Conservation (phyloP, 2,329 filamentous ascomycete genomes). For the Nemania bipapillata region DNA sequence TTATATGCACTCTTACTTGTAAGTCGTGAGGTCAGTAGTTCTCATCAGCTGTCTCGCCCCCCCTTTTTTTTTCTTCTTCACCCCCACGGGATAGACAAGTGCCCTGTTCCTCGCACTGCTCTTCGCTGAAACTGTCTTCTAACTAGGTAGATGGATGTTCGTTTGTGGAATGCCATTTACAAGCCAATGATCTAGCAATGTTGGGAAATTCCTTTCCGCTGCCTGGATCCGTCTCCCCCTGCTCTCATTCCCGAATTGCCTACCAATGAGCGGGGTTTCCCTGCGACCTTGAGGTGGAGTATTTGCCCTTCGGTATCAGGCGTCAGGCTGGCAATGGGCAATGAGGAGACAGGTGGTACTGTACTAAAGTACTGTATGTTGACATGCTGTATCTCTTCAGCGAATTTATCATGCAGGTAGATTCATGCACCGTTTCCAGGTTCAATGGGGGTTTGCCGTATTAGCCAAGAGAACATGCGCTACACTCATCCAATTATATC, state of each 20-base stretch:
- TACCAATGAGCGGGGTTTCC: conserved; percentile 15
- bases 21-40: too few relatives aligned
- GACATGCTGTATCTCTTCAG: not conserved
- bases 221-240: conserved; percentile 24
- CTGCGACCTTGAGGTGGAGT: conserved; percentile 3
- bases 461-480: conserved; percentile 21
- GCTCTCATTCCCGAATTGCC: conserved; percentile 2
- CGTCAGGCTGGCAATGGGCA: conserved; percentile 15
- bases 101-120: not conserved
- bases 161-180: not conserved
- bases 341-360: not conserved
- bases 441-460: conserved; percentile 19
- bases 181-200: not conserved
- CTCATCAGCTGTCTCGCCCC: too few relatives aligned
- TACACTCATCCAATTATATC: conserved; percentile 11
- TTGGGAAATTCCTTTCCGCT: conserved; percentile 17
- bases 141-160: not conserved
- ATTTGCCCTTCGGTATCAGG: conserved; percentile 17
- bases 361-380: not conserved
- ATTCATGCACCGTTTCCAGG: conserved; percentile 32
- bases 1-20: too few relatives aligned
- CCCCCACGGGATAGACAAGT: not conserved
- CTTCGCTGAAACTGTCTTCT: not conserved
- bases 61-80: too few relatives aligned
- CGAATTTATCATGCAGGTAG: conserved; percentile 27